Base-by-base conservation (phyloP, 2,329 filamentous ascomycete genomes). In the Ceratocystis eucalypticola region DNA sequence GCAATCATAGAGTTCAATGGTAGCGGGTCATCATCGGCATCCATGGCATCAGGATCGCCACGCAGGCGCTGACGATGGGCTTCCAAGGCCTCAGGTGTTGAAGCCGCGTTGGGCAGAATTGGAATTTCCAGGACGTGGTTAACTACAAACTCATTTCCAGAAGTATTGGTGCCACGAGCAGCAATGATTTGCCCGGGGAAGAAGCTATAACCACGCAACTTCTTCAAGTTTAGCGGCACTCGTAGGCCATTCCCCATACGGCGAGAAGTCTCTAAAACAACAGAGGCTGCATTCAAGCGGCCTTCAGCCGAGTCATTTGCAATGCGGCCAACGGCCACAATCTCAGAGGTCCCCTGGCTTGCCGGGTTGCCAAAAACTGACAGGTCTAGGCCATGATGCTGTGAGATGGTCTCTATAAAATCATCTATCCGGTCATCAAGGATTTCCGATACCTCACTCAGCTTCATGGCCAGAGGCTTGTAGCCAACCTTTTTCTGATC, bases 131-230 rank as follows among this genome's bases (percentile, higher is more conserved):
- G 80, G 2, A 94, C 76, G 72, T 96, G 86, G 44, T 83, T 85
- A 41, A 94, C 91, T 0, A 86, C 82, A 71, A 97, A 96, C 71
- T 89, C 87, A 46, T 86, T 82, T 0, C 93, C 93, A 0, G 90
- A 91, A 22, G 91, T 86, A 73, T 99, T 99, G 71, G 86, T 91
- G 6, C 94, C 94, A 69, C 83, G 83, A 33, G 97, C 76, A 5
- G 93, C 94, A 37, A 96, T 90, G 64, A 97, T 91, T 73, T 97
- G 92, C 5, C 94, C 94, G 0, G 93, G 94, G 74, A 97, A 97
- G 78, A 97, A 90, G 73, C 90, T 88, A 76, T 88, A 94, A 1
- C 82, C 70, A 37, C 80, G 77, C 1, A 96, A 74, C 1, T 82
- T 82, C 68, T 88, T 83, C 67, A 96, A 78, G 70, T 90, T 89